A percentile compares a stretch with the other conserved stretches of the same genome.
These are phyloP conservation scores for Immersiella caudata DNA, from an alignment of 495 filamentous ascomycete genomes.

Conservation along the genomic window DNA sequence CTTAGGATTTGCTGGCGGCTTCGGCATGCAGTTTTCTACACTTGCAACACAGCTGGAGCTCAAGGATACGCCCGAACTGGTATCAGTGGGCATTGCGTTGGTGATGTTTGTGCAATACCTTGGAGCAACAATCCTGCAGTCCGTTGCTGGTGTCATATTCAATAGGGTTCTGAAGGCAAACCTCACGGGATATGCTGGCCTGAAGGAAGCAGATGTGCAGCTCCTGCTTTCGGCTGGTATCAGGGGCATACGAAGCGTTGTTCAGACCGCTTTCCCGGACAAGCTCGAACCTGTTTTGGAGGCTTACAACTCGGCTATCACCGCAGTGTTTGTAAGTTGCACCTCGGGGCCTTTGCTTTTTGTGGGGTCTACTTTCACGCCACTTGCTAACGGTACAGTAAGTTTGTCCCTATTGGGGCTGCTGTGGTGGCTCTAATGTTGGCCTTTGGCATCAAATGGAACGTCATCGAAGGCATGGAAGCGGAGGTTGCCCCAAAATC, in stretches of 20 bases:
- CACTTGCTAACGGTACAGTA: background rate
- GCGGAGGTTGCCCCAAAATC: background rate
- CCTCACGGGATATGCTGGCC: slow-evolving; percentile 11
- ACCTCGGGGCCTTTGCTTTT: background rate
- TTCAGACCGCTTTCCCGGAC: slow-evolving; percentile 6
- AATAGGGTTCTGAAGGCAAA: slow-evolving; percentile 11
- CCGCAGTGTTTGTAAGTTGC: slow-evolving; percentile 23
- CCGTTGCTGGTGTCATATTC: slow-evolving; percentile 28
- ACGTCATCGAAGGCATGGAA: background rate
- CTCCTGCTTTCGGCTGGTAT: slow-evolving; percentile 17
- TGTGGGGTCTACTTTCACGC: no score
- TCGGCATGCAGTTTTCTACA: slow-evolving; percentile 43
- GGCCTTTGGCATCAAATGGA: background rate
- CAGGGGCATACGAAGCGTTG: slow-evolving; percentile 4
- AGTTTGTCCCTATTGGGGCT: background rate
- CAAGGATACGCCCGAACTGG: slow-evolving; percentile 13
- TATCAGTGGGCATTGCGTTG: slow-evolving; percentile 27
- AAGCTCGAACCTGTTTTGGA: slow-evolving; percentile 12
- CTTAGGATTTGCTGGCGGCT: slow-evolving; percentile 46
- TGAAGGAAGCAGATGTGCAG: background rate
- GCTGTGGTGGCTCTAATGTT: background rate
- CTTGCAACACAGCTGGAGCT: slow-evolving; percentile 28
- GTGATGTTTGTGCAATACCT: slow-evolving; percentile 29
- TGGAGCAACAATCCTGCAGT: slow-evolving; percentile 26
- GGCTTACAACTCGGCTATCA: slow-evolving; percentile 25